Evolutionary conservation across 495 filamentous ascomycete genomes (phyloP).

Genomic region (Aeminium ludgeri): DNA sequence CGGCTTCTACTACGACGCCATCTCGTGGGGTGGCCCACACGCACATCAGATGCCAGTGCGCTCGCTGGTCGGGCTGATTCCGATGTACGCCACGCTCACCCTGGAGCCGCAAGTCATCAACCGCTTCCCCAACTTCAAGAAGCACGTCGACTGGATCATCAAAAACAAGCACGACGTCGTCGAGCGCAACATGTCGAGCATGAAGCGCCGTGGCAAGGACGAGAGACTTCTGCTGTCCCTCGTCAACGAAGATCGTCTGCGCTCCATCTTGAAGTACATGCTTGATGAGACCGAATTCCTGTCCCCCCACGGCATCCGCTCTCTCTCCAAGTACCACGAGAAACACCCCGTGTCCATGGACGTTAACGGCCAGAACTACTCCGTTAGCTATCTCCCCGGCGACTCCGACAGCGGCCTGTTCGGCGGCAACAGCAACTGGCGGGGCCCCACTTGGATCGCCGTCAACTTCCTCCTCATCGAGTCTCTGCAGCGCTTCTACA

Average conservation of each 20-base stretch:
- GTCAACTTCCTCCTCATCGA: constrained; percentile 93
- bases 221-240: constrained; percentile 71
- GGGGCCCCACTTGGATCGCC: constrained; percentile 84
- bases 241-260: constrained; percentile 73
- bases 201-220: constrained; percentile 73
- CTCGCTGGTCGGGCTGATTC: constrained; percentile 84
- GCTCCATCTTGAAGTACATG: constrained; percentile 78
- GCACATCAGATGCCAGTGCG: constrained; percentile 80
- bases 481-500: constrained; percentile 77
- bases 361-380: constrained; percentile 80
- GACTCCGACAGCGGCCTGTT: constrained; percentile 90
- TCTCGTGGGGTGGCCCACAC: constrained; percentile 85
- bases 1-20: constrained; percentile 95
- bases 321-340: constrained; percentile 83
- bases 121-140: constrained; percentile 85
- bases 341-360: constrained; percentile 87
- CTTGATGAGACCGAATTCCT: constrained; percentile 89
- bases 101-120: constrained; percentile 87
- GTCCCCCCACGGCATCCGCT: constrained; percentile 76
- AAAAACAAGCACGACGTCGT: constrained; percentile 69
- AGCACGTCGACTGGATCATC: constrained; percentile 81
- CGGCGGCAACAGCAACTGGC: constrained; percentile 96
- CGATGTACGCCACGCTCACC: constrained; percentile 78
- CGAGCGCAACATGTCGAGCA: constrained; percentile 81
- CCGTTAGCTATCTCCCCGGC: constrained; percentile 77